Evolutionary conservation across 2,329 filamentous ascomycete species (phyloP), one percentile per base, ranked within the genome.

Genomic region (Penicillium sp.): DNA sequence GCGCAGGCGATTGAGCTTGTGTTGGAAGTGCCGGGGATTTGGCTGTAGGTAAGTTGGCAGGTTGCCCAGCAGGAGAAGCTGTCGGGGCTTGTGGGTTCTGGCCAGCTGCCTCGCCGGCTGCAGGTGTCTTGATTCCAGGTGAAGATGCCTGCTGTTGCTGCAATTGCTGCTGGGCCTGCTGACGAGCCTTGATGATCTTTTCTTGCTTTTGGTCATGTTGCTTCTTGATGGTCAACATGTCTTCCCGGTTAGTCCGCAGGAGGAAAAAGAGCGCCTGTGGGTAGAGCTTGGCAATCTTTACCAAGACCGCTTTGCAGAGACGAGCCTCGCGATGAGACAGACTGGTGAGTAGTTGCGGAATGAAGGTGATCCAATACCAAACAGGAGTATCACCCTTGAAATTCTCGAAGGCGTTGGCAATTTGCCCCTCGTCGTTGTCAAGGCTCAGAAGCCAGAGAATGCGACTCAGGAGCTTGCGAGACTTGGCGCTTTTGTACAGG

Each of bases 361-460:
- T 97, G 67, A 95, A 98, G 0, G 91, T 97, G 58, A 97, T 96
- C 93, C 93, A 99, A 72, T 97, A 98, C 93, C 93, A 99, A 9
- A 95, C 89, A 0, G 90, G 90, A 2, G 90, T 95, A 59, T 98
- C 94, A 44, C 93, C 93, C 75, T 97, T 96, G 74, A 93, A 98
- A 58, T 91, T 88, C 56, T 95, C 89, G 57, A 96, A 98, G 9
- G 91, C 89, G 59, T 83, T 78, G 0, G 88, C 86, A 51, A 98
- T 84, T 34, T 81, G 85, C 9, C 88, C 88, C 64, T 89, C 88
- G 0, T 87, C 78, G 62, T 96, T 90, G 63, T 98, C 93, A 56
- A 98, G 76, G 68, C 91, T 97, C 39, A 98, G 79, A 39, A 98
- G 77, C 93, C 93, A 98, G 42, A 98, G 76, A 43, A 98, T 94